Conservation (phyloP, 441 rosid species). For the California macrophylla region DNA sequence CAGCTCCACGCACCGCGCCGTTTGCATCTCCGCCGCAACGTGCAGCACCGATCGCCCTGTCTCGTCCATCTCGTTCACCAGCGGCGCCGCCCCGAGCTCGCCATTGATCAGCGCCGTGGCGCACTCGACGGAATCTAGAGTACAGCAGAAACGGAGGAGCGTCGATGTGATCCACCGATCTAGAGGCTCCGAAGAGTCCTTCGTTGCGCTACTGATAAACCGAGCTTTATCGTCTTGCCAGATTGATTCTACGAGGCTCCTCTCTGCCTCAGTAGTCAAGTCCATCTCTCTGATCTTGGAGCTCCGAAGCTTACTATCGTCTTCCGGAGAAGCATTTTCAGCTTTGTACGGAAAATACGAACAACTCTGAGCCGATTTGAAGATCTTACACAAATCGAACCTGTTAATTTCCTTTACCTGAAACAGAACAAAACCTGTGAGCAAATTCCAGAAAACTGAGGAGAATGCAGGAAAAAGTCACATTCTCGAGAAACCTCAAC, state of each 20-base stretch:
- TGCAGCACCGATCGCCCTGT: constrained; percentile 52
- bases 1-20: constrained; percentile 57
- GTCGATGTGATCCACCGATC: constrained; percentile 29
- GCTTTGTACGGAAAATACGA: constrained; percentile 12
- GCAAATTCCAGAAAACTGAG: neutral
- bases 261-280: constrained; percentile 18
- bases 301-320: constrained; percentile 11
- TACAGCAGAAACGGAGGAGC: constrained; percentile 50
- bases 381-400: constrained; percentile 22
- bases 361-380: constrained; percentile 17
- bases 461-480: too few relatives aligned
- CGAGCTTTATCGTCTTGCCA: constrained; percentile 35
- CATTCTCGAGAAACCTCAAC: too few relatives aligned
- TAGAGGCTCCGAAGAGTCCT: constrained; percentile 11
- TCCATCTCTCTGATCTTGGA: neutral
- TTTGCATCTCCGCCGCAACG: constrained; percentile 46
- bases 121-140: constrained; percentile 45
- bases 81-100: constrained; percentile 42
- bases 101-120: constrained; percentile 51
- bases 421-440: neutral
- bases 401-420: constrained; percentile 22
- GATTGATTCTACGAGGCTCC: constrained; percentile 31
- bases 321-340: constrained; percentile 12
- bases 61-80: constrained; percentile 37
- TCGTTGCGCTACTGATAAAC: constrained; percentile 24